Base-by-base conservation (phyloP, 306 rosid species). In the Styphnolobium japonicum region DNA sequence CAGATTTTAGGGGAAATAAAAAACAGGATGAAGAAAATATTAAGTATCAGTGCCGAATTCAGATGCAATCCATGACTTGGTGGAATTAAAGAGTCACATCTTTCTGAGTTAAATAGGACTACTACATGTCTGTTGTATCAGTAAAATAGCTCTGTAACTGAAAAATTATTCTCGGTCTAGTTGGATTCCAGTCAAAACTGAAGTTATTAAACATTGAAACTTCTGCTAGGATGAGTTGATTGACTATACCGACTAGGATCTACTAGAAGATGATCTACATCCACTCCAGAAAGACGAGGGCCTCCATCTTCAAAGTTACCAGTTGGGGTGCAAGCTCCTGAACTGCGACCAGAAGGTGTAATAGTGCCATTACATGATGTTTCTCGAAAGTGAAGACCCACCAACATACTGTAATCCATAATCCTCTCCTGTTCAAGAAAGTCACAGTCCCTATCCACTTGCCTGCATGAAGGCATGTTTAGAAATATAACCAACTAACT, bases 321-420 rank as follows among this genome's bases (percentile, higher is more conserved):
- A 15, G 74, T 49, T 49, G 82, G 82, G 11, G 86, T 82, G 61
- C 25, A 34, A 42, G 51, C 15, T 3, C 10, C 39, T 3, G 75
- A 71, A 71, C n/a, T 48, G 34, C 73, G 82, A 88, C 84, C 76
- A 45, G 67, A 39, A 39, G 88, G 81, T 22, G 80, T 58, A n/a
- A 67, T 76, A 60, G 23, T 60, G 25, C 85, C 92, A 22, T 36
- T 68, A 48, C 42, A 3, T 2, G 94, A 80, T 48, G 87, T 48
- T 76, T 90, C 96, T 71, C 83, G 87, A 55, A 95, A 93, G 82
- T 95, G 99, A 81, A 95, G 94, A 48, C 99, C 99, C 21, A 95
- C 88, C 91, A 95, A 71, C 83, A 95, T 89, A 77, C 99, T 95
- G 63, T 95, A 95, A 85, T 95, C 99, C 99, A 95, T 95, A 71